Base-by-base conservation (phyloP, 345 rosid genomes). In the Acer yangbiense region DNA sequence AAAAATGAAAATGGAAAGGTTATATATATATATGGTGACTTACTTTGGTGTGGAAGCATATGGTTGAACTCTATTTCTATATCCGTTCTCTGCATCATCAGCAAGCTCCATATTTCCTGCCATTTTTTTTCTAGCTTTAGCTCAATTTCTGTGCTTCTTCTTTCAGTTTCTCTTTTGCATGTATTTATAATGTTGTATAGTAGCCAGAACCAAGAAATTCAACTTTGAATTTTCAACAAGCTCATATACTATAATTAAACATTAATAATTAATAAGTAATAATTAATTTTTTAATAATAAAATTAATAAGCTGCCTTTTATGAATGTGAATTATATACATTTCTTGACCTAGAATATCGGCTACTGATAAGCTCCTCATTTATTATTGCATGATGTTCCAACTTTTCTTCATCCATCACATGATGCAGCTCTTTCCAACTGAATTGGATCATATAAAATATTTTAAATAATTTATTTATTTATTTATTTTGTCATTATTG, bases 1-100 rank as follows among this genome's bases (percentile, higher is more conserved):
- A 35, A 35, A 35, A 35, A 35, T 35, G 6, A 35, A 35, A 35
- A 35, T 32, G 6, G 5, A 35, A 35, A 35, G 3, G 39, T 35
- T 35, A 32, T 32, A 32, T 32, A 32, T 35, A 32, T 4, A 35
- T 6, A 16, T 48, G 6, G 6, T 18, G 69, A 46, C 79, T 69
- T 77, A 23, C 83, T 4, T 74, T 46, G 81, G 70, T 20, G 81
- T 66, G 23, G 83, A 68, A 20, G 76, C 75, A 69, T 77, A 14
- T 4, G 81, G 86, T 48, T 80, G 74, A 39, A 77, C 67, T 68
- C 60, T 75, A 72, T 69, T 43, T 20, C 67, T 77, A 32, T 32
- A 48, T 14, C 13, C 76, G 65, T 9, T 71, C 69, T 76, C 83
- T 69, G 55, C 61, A 61, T 83, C 86, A 69, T 0, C 77, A 27